Evolutionary conservation across 2,329 filamentous ascomycete species (phyloP).

Genomic region (Diaporthe batatas): DNA sequence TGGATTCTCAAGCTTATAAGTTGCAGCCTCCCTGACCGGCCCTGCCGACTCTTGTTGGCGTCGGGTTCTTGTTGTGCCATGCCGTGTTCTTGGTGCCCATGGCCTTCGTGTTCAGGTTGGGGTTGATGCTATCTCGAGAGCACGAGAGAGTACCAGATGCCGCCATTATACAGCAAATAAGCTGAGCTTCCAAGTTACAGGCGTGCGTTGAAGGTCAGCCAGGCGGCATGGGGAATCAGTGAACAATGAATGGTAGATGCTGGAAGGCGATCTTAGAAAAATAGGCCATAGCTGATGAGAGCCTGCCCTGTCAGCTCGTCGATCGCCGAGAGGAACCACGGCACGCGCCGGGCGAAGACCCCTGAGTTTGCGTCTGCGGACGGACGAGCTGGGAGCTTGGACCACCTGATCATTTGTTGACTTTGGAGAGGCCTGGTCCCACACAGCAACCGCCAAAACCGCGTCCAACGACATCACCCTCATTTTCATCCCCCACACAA

Average conservation of each 20-base stretch:
- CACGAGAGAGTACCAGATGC: background rate
- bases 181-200: background rate
- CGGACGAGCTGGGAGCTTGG: constrained; percentile 20
- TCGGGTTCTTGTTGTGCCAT: background rate
- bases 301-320: background rate
- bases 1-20: background rate
- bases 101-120: background rate
- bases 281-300: background rate
- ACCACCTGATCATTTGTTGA: constrained; percentile 38
- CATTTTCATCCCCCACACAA: constrained; percentile 35
- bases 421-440: constrained; percentile 10
- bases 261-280: constrained; percentile 1
- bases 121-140: background rate
- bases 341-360: constrained; percentile 14
- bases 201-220: background rate
- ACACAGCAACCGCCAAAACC: constrained; percentile 34
- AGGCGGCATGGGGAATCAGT: background rate
- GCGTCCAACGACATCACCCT: constrained; percentile 32
- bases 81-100: background rate
- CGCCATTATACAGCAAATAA: background rate
- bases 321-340: constrained; percentile 20
- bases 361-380: background rate
- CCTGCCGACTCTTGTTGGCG: background rate
- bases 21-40: background rate
- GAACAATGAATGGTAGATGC: background rate